A percentile compares a stretch with the other conserved stretches of the same genome.
Evolutionary conservation across 1,139 yeast species (phyloP).

Genomic region (Zygosaccharomyces pseudobailii): DNA sequence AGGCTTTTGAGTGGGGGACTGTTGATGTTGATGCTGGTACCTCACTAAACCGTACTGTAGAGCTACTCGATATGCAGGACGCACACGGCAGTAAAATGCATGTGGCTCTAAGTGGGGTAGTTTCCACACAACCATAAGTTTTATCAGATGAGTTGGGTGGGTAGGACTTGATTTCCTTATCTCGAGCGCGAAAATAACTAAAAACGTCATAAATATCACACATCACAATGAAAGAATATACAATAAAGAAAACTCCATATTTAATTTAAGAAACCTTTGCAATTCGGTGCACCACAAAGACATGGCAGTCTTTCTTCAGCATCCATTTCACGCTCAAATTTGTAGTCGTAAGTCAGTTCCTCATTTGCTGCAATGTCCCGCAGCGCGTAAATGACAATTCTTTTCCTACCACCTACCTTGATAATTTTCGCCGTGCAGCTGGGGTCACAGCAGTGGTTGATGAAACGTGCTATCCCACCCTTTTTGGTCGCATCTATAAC

Average conservation of each 20-base stretch:
- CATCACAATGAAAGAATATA: background rate
- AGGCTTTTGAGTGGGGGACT: constrained; percentile 1
- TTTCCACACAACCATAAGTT: background rate
- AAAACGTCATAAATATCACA: background rate
- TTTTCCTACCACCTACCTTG: constrained; percentile 87
- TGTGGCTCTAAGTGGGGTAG: background rate
- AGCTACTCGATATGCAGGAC: background rate
- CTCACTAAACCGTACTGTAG: background rate
- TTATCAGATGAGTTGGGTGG: background rate
- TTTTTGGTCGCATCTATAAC: constrained; percentile 96
- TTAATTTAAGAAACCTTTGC: constrained; percentile 85
- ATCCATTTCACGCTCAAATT: constrained; percentile 86
- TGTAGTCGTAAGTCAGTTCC: constrained; percentile 91
- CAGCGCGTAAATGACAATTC: constrained; percentile 92
- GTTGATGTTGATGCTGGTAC: constrained; percentile 1
- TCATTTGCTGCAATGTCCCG: constrained; percentile 86
- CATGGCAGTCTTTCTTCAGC: constrained; percentile 89
- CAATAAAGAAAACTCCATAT: background rate
- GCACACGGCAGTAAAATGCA: background rate
- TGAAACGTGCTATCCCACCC: constrained; percentile 94
- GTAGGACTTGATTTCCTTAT: background rate
- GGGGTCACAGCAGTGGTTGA: constrained; percentile 96
- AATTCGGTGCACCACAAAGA: constrained; percentile 89
- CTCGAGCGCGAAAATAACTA: too few species aligned
- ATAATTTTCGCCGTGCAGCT: constrained; percentile 96